Evolutionary conservation across 2,329 filamentous ascomycete genomes (phyloP).

Genomic region (Canariomyces notabilis): DNA sequence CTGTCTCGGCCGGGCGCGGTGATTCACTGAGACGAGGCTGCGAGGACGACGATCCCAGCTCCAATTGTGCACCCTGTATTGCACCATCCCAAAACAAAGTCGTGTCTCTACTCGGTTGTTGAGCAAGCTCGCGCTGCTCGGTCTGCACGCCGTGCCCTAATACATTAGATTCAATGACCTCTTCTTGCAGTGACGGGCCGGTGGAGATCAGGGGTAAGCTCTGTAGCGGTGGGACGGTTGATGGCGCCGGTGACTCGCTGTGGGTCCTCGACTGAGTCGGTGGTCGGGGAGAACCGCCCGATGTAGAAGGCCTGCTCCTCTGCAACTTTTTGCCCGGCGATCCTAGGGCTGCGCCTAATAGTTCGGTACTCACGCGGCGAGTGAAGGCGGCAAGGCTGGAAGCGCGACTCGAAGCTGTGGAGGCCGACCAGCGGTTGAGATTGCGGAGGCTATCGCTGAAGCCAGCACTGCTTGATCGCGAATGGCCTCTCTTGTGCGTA

Average conservation of each 20-base stretch:
- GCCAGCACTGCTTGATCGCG: constrained; percentile 34
- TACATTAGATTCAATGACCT: constrained; percentile 26
- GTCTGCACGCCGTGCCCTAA: constrained; percentile 13
- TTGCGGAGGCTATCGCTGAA: constrained; percentile 43
- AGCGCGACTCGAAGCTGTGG: constrained; percentile 45
- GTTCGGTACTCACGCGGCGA: constrained; percentile 43
- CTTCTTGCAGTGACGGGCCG: constrained; percentile 37
- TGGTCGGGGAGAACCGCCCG: constrained; percentile 24
- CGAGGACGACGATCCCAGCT: constrained; percentile 20
- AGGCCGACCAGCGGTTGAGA: constrained; percentile 50
- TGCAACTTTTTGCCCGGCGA: constrained; percentile 35
- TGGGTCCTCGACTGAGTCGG: constrained; percentile 17
- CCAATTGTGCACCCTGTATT: constrained; percentile 13
- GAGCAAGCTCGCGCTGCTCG: constrained; percentile 8
- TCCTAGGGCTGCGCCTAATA: constrained; percentile 29
- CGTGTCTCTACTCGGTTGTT: constrained; percentile 12
- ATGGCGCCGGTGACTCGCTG: constrained; percentile 20
- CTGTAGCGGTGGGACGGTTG: constrained; percentile 30
- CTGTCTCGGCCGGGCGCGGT: constrained; percentile 22
- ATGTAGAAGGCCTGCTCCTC: constrained; percentile 33
- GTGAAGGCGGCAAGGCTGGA: constrained; percentile 37
- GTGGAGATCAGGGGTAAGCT: constrained; percentile 39
- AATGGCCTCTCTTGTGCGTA: constrained; percentile 27
- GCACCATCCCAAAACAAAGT: constrained; percentile 26
- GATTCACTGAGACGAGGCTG: constrained; percentile 11